Conservation (phyloP, 169 alveolate genomes). For the Cryptosporidium meleagridis region DNA sequence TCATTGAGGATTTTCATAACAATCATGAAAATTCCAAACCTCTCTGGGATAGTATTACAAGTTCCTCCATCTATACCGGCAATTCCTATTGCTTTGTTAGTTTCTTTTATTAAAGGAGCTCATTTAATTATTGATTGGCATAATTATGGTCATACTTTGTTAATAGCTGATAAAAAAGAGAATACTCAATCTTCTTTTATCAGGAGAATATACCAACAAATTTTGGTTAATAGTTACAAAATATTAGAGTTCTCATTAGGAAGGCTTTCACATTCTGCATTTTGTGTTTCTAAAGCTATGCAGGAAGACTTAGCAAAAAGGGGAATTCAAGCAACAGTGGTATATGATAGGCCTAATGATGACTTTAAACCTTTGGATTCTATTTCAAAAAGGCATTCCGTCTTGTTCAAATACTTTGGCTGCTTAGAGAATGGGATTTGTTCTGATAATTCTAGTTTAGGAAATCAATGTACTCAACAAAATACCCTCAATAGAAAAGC, state of each 20-base stretch:
- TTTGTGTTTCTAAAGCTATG: slow-evolving; percentile 91
- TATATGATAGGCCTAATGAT: slow-evolving; percentile 87
- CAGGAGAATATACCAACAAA: not conserved
- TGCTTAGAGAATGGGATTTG: slow-evolving; percentile 8
- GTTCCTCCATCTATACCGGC: slow-evolving; percentile 93
- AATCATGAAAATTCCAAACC: slow-evolving; percentile 79
- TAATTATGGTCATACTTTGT: slow-evolving; percentile 89
- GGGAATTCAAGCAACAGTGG: slow-evolving; percentile 83
- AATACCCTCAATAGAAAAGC: not conserved
- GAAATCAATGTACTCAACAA: not conserved
- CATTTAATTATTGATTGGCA: slow-evolving; percentile 91
- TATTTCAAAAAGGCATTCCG: slow-evolving; percentile 65
- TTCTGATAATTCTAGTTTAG: not conserved
- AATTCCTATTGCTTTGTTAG: slow-evolving; percentile 76
- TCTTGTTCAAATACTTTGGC: slow-evolving; percentile 73
- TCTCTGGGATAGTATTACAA: slow-evolving; percentile 82
- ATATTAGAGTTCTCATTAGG: slow-evolving; percentile 86
- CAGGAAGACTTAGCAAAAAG: slow-evolving; percentile 81
- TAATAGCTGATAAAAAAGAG: slow-evolving; percentile 77
- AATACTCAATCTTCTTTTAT: slow-evolving; percentile 9
- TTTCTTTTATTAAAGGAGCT: slow-evolving; percentile 79
- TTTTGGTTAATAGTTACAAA: slow-evolving; percentile 9
- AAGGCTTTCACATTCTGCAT: slow-evolving; percentile 82
- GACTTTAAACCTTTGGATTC: slow-evolving; percentile 76
- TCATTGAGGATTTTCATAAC: slow-evolving; percentile 76